These are phyloP conservation scores for Candida easanensis DNA, from an alignment of 805 yeast species.

Conservation along the genomic window DNA sequence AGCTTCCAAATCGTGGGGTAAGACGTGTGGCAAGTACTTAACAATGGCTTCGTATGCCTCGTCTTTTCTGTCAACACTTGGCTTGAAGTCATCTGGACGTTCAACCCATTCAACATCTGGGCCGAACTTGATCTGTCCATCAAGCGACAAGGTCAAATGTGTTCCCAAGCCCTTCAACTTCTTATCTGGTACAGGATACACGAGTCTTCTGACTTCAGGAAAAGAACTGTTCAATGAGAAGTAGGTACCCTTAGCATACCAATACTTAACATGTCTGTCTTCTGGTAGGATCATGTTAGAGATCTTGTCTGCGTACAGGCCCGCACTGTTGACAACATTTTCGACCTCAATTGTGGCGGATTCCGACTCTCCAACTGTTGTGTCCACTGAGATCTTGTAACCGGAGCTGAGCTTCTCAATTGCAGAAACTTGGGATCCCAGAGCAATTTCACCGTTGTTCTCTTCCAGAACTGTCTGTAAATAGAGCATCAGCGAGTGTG, in stretches of 20 bases:
- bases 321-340: constrained; percentile 74
- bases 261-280: constrained; percentile 53
- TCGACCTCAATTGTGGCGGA: constrained; percentile 49
- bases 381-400: constrained; percentile 30
- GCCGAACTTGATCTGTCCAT: constrained; percentile 78
- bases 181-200: constrained; percentile 80
- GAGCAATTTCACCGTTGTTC: constrained; percentile 60
- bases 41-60: constrained; percentile 57
- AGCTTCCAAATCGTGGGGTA: constrained; percentile 50
- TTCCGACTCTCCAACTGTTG: constrained; percentile 34
- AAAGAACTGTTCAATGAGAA: constrained; percentile 50
- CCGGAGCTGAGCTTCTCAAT: constrained; percentile 27
- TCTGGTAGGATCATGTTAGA: constrained; percentile 68
- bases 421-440: constrained; percentile 55
- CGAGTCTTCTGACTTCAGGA: constrained; percentile 51
- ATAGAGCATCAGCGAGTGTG: constrained; percentile 71
- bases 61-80: constrained; percentile 45
- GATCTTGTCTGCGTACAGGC: constrained; percentile 69
- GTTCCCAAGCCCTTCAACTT: constrained; percentile 79
- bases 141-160: constrained; percentile 80
- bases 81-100: constrained; percentile 43
- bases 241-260: constrained; percentile 85
- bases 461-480: constrained; percentile 52
- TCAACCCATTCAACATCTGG: constrained; percentile 87
- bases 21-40: constrained; percentile 62